These are phyloP conservation scores for Candida patagonica DNA, from an alignment of 805 yeast species.

Conservation along the genomic window DNA sequence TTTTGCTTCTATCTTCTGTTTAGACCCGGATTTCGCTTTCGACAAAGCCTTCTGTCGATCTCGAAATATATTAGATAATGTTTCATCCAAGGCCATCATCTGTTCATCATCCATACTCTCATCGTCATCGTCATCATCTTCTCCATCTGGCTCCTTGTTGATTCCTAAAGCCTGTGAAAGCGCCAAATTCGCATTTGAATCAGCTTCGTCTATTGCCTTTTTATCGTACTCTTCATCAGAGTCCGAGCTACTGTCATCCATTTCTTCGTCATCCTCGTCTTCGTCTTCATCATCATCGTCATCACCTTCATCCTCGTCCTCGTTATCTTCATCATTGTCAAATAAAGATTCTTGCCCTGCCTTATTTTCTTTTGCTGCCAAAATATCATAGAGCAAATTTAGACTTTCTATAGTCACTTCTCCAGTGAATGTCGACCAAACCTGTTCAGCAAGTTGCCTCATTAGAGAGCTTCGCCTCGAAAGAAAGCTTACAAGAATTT, in stretches of 20 bases:
- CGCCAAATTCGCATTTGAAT: conserved; percentile 30
- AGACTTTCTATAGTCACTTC: conserved; percentile 39
- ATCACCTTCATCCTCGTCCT: conserved; percentile 39
- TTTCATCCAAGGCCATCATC: conserved; percentile 89
- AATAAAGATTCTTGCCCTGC: conserved; percentile 73
- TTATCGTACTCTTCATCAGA: conserved; percentile 35
- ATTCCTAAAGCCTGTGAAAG: conserved; percentile 21
- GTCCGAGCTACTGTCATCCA: conserved; percentile 31
- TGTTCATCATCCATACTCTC: conserved; percentile 94
- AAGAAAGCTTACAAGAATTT: conserved; percentile 47
- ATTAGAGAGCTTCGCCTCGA: conserved; percentile 50
- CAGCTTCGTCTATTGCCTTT: conserved; percentile 30
- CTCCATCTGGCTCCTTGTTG: conserved; percentile 20
- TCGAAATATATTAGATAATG: conserved; percentile 72
- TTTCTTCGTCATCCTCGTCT: conserved; percentile 27
- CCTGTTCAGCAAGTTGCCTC: conserved; percentile 46
- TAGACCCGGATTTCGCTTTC: conserved; percentile 36
- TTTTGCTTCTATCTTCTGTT: conserved; percentile 51
- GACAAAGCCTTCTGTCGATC: conserved; percentile 65
- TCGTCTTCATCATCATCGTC: conserved; percentile 32
- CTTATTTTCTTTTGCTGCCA: conserved; percentile 63
- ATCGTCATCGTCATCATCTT: conserved; percentile 47
- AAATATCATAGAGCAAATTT: conserved; percentile 42
- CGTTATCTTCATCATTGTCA: conserved; percentile 48
- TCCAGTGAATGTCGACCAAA: conserved; percentile 48